These are phyloP conservation scores for Fusarium graminum DNA, from an alignment of 2,329 filamentous ascomycete genomes.

Conservation along the genomic window DNA sequence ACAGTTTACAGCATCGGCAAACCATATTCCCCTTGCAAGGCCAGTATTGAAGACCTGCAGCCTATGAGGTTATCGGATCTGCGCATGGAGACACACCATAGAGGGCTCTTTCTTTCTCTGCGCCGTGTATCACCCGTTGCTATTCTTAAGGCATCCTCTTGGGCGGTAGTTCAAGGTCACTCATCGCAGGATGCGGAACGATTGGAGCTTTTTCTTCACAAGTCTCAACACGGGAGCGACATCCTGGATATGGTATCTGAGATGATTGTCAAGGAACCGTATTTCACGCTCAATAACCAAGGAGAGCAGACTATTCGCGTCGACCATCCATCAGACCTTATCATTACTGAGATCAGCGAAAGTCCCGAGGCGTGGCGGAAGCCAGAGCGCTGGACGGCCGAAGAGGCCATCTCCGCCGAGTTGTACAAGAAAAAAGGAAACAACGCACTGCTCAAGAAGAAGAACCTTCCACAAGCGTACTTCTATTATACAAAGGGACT, in stretches of 20 bases:
- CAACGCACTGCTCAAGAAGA: constrained; percentile 39
- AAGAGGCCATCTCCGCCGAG: constrained; percentile 8
- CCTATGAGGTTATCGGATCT: constrained; percentile 48
- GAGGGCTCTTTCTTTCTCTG: constrained; percentile 45
- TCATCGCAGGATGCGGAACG: constrained; percentile 44
- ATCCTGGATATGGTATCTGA: constrained; percentile 52
- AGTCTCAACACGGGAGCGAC: constrained; percentile 51
- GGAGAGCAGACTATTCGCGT: constrained; percentile 57
- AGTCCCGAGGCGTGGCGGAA: constrained; percentile 39
- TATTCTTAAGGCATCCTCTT: constrained; percentile 45
- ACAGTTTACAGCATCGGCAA: constrained; percentile 48
- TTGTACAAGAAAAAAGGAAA: constrained; percentile 51
- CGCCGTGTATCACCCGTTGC: constrained; percentile 49
- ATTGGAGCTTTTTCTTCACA: constrained; percentile 53
- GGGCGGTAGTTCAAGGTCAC: constrained; percentile 51
- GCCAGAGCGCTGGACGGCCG: fast-evolving
- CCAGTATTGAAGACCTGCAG: constrained; percentile 35
- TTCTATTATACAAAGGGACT: constrained; percentile 49
- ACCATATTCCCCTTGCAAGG: constrained; percentile 47
- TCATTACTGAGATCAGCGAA: constrained; percentile 32
- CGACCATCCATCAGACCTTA: constrained; percentile 52
- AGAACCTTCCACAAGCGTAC: constrained; percentile 40
- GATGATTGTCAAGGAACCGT: constrained; percentile 64
- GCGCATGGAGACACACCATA: constrained; percentile 51
- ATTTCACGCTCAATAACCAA: constrained; percentile 58